Evolutionary conservation across 176 grass and related monocot genomes (phyloP), one percentile per base, ranked within the genome.

Genomic region (Oryza coarctata): DNA sequence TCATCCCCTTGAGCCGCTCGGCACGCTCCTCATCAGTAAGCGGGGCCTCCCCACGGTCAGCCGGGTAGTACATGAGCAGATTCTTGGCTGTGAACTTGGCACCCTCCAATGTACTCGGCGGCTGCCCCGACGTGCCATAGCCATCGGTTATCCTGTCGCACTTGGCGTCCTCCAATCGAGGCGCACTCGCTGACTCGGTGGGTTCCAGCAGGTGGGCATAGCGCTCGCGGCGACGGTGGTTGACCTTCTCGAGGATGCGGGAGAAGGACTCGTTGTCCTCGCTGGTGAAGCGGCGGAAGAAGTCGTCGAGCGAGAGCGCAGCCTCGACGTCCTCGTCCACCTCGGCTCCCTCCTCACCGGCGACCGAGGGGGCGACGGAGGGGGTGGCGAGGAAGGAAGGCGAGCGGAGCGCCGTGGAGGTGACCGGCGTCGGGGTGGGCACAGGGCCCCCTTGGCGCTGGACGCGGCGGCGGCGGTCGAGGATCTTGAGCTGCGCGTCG

Each of bases 221-320:
- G 30, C 81, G 91, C 79, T 93, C 93, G 38, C 87, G 88, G 68
- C 86, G 88, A 73, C 90, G 94, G 2, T 85, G 81, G 50, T 99
- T 99, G 26, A 95, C 93, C 76, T 95, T 99, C 33, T 99, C 90
- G 31, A 99, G 87, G 41, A 99, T 95, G 44, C 85, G 88, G 6
- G 90, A 86, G 87, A 99, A 99, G 79, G 90, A 95, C 28, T 99
- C 93, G 70, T 99, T 95, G 84, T 95, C 96, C 83, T 99, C 96
- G 32, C 96, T 99, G 43, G 96, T 99, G 89, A 93, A 95, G 6
- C 82, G 79, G 7, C 74, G 30, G 63, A 95, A 87, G 80, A 99
- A 99, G 43, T 84, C 85, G 50, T 99, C 96, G 7, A 99, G 86
- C 27, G 96, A 80, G 82, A 90, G 63, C 27, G 87, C 86, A 25